phyloP scores from a whole-genome alignment of 2,329 filamentous ascomycete species.

The Fusarium buxicola region DNA sequence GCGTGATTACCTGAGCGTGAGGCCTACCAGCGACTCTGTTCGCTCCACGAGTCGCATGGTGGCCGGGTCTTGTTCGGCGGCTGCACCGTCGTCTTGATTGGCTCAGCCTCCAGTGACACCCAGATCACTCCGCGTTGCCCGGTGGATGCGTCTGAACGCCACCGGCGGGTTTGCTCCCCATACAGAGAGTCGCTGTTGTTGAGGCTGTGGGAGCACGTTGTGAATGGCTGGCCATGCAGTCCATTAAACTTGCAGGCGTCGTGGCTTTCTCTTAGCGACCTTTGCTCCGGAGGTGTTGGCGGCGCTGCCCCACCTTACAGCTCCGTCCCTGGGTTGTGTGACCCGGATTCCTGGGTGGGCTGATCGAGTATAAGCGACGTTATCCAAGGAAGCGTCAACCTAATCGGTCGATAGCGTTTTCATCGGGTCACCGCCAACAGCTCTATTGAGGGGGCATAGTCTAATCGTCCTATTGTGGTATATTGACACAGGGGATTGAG shows the following conservation, averaged over 20 bases:
- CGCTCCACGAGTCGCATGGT: constrained; percentile 8
- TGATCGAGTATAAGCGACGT: constrained; percentile 25
- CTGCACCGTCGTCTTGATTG: constrained; percentile 31
- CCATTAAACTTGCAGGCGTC: constrained; percentile 25
- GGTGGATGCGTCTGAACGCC: constrained; percentile 16
- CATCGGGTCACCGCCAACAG: constrained; percentile 4
- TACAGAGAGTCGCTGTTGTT: constrained; percentile 9
- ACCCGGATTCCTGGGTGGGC: constrained; percentile 21
- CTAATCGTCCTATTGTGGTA: not conserved
- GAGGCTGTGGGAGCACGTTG: constrained; percentile 5
- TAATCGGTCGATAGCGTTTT: constrained; percentile 10
- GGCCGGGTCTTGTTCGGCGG: constrained; percentile 16
- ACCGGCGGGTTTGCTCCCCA: constrained; percentile 2
- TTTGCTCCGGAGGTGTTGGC: constrained; percentile 3
- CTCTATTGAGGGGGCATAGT: no score
- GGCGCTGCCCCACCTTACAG: not conserved
- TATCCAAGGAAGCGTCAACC: constrained; percentile 2
- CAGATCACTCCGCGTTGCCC: constrained; percentile 28
- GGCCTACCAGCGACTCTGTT: constrained; percentile 25
- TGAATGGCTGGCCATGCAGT: constrained; percentile 27
- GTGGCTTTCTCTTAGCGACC: constrained; percentile 8
- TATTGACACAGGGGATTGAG: constrained; percentile 1
- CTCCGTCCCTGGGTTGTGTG: constrained; percentile 4
- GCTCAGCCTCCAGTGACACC: constrained; percentile 12
- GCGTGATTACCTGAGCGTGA: constrained; percentile 32